Evolutionary conservation across 192 early-diverging fungal species (phyloP), one percentile per base, ranked within the genome.

Genomic region (Dissophora globulifera): DNA sequence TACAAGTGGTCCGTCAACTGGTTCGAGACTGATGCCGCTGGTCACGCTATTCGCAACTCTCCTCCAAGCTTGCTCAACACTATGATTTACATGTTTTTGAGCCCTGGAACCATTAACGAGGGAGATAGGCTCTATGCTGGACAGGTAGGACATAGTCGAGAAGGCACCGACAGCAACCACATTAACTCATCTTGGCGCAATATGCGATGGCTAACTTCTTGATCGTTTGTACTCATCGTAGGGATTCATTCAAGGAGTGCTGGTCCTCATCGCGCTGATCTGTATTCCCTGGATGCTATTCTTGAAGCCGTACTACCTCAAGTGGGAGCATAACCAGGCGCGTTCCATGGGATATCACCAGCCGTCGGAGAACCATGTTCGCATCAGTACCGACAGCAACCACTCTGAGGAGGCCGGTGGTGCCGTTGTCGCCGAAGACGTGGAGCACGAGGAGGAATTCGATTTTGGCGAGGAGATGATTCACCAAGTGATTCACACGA

Each of bases 281-380:
- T 97, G 94, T 56, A 90, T 99, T 15, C 98, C 98, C 22, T 97
- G 94, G 96, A 98, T 99, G 96, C 83, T 98, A 78, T 83, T 97
- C 43, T 83, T 85, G 50, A 99, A 96, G 82, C 98, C 98, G 13
- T 89, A 92, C 57, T 91, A 93, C 58, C 79, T 96, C 67, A 88
- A 91, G 72, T 79, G 78, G 27, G 93, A 96, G 78, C 93, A 98
- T 84, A 83, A 86, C 58, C 86, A 90, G 79, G 90, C 87, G 49
- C 81, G 84, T 10, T 80, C 86, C 2, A 84, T 85, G 76, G 95
- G 95, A 50, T 95, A 94, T 63, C 91, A 89, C 26, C 83, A 85
- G 30, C 78, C 84, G 4, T 69, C 80, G 54, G 79, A 81, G 33
- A 69, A 81, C 55, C 67, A 83, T 42, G 84, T 82, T 20, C 75